phyloP scores from a whole-genome alignment of 2,329 filamentous ascomycete species.

The Microdochium paspali region DNA sequence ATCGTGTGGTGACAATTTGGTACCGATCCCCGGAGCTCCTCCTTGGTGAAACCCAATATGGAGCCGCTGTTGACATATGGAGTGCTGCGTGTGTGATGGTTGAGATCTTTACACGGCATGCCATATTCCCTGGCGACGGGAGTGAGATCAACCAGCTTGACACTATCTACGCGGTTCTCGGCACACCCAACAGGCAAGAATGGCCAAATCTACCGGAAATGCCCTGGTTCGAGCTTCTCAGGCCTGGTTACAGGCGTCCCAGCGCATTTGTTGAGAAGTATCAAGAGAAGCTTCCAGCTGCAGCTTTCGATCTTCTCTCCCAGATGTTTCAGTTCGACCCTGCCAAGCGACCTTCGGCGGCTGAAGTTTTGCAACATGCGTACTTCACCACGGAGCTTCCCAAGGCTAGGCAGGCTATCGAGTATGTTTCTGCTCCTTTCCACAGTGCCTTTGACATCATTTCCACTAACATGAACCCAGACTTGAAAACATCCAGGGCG shows the following conservation, averaged over 20 bases:
- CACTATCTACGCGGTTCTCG: constrained; percentile 89
- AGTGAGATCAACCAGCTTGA: constrained; percentile 94
- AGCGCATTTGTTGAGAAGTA: constrained; percentile 80
- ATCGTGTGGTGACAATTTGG: constrained; percentile 98
- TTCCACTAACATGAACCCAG: constrained; percentile 27
- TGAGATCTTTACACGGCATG: constrained; percentile 88
- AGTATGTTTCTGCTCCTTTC: too few species aligned
- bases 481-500: constrained; percentile 72
- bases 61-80: constrained; percentile 88
- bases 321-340: constrained; percentile 90
- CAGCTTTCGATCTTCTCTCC: constrained; percentile 72
- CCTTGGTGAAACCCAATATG: constrained; percentile 83
- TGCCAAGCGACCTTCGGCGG: constrained; percentile 69
- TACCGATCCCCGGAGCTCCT: constrained; percentile 87
- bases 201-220: constrained; percentile 92
- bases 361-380: constrained; percentile 73
- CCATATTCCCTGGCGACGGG: constrained; percentile 92
- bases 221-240: constrained; percentile 91
- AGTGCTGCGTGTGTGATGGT: constrained; percentile 94
- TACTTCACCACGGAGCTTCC: constrained; percentile 87
- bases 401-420: constrained; percentile 63
- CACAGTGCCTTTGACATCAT: constrained; percentile 1
- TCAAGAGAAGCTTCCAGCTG: constrained; percentile 63
- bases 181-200: constrained; percentile 72
- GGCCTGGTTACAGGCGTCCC: constrained; percentile 63